Percentiles rank a stretch among this genome's conserved stretches.
phyloP scores from a whole-genome alignment of 1,284 basidiomycete genomes.

The Ceratobasidium sp. region DNA sequence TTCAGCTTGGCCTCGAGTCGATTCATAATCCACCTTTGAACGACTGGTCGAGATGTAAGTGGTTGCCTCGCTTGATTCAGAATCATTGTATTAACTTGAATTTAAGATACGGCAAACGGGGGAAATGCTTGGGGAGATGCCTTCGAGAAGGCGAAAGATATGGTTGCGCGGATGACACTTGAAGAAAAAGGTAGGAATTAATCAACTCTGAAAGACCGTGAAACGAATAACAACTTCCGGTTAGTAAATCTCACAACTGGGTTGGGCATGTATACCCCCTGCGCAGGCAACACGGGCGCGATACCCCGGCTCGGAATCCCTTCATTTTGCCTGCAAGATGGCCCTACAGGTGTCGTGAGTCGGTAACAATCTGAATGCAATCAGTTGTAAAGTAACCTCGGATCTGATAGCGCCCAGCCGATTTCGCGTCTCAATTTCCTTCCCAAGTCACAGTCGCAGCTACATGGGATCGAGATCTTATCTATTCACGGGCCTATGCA shows the following conservation, averaged over 20 bases:
- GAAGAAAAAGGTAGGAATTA: constrained; percentile 28
- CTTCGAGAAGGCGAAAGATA: constrained; percentile 19
- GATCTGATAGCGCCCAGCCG: constrained; percentile 52
- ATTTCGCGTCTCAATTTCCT: constrained; percentile 32
- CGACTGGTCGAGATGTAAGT: constrained; percentile 1
- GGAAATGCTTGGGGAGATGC: constrained; percentile 30
- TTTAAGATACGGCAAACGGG: constrained; percentile 14
- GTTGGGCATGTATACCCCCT: background rate
- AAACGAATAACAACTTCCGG: no score
- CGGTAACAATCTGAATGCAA: no score
- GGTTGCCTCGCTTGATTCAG: background rate
- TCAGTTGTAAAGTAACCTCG: no score
- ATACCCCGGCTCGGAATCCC: constrained; percentile 56
- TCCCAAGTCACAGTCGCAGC: constrained; percentile 61
- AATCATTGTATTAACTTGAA: background rate
- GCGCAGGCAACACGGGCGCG: constrained; percentile 43
- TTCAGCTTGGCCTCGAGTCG: background rate
- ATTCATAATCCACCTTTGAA: background rate
- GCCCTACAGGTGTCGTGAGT: constrained; percentile 58
- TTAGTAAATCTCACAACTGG: constrained; percentile 35
- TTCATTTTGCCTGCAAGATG: constrained; percentile 70
- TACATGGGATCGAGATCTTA: constrained; percentile 49
- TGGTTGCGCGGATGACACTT: constrained; percentile 29
- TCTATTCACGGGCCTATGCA: constrained; percentile 40
- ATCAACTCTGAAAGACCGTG: no score